Evolutionary conservation across 2,329 filamentous ascomycete species (phyloP).

Genomic region (Phaeosphaeriaceae sp.): DNA sequence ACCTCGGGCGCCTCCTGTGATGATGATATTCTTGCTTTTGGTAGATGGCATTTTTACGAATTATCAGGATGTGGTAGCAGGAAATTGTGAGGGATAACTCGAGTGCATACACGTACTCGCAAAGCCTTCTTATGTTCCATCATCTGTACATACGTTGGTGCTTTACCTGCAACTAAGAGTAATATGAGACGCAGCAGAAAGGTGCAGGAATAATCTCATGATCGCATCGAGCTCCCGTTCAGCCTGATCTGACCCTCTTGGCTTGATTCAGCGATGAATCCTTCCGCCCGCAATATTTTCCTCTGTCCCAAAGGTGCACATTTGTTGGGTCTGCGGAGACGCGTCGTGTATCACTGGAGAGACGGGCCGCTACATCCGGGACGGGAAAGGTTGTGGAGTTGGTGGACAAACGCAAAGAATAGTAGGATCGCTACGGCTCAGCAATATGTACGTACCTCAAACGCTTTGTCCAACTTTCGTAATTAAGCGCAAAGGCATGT

Average conservation of each 20-base stretch:
- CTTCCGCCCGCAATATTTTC: conserved; percentile 1
- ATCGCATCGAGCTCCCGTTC: conserved; percentile 10
- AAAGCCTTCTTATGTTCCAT: neutral
- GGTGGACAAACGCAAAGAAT: no score
- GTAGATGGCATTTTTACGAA: conserved; percentile 20
- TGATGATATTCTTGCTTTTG: conserved; percentile 39
- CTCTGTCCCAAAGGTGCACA: neutral
- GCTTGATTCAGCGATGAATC: neutral
- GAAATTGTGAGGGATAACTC: neutral
- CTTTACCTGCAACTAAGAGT: neutral
- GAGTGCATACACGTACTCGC: neutral
- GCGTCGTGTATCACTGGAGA: no score
- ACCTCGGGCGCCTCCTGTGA: conserved; percentile 52
- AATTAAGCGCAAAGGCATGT: no score
- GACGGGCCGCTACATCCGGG: no score
- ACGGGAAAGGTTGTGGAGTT: no score
- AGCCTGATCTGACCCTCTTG: conserved; percentile 14
- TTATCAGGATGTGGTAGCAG: neutral
- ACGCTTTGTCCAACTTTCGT: no score
- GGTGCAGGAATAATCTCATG: conserved; percentile 11
- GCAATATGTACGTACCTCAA: no score
- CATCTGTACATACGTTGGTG: neutral
- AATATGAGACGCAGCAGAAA: conserved; percentile 1
- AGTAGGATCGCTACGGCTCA: no score
- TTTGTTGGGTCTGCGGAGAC: no score